Percentiles rank a stretch among this genome's conserved stretches.
phyloP scores from a whole-genome alignment of 306 rosid species.

The Prosopis cineraria region DNA sequence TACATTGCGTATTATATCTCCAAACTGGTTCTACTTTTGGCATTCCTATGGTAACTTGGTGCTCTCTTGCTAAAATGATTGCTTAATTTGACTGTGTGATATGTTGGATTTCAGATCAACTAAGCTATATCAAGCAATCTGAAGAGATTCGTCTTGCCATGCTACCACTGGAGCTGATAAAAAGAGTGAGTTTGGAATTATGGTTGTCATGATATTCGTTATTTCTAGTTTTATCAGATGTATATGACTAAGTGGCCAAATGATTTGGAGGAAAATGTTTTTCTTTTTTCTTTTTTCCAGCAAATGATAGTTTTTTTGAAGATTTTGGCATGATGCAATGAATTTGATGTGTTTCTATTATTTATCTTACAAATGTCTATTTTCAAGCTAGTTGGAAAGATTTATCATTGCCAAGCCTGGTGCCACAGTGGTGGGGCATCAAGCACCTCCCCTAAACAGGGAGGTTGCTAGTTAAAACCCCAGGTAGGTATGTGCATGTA shows the following conservation, averaged over 20 bases:
- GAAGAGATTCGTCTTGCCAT: conserved; percentile 88
- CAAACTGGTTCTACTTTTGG: conserved; percentile 19
- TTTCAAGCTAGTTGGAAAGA: conserved; percentile 6
- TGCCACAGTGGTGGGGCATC: too few species aligned
- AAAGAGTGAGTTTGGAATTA: conserved; percentile 63
- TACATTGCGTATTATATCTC: not conserved
- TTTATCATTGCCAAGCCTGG: too few species aligned
- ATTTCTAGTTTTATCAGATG: too few species aligned
- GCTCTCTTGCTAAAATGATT: conserved; percentile 3
- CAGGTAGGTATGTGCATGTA: too few species aligned
- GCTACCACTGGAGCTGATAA: conserved; percentile 89
- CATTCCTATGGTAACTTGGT: conserved; percentile 18
- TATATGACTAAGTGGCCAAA: not conserved
- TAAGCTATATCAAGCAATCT: conserved; percentile 66
- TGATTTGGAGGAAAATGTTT: not conserved
- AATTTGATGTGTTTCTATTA: not conserved
- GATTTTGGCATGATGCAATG: not conserved
- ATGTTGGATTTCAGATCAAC: conserved; percentile 64
- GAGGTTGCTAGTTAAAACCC: too few species aligned
- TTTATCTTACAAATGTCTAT: not conserved
- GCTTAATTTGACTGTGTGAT: conserved; percentile 21
- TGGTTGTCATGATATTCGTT: too few species aligned
- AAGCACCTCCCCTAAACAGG: too few species aligned
- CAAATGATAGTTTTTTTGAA: conserved; percentile 22
- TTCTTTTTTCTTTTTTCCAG: conserved; percentile 16